Conservation (phyloP, 2,329 filamentous ascomycete species). For the Aureobasidium sp. region DNA sequence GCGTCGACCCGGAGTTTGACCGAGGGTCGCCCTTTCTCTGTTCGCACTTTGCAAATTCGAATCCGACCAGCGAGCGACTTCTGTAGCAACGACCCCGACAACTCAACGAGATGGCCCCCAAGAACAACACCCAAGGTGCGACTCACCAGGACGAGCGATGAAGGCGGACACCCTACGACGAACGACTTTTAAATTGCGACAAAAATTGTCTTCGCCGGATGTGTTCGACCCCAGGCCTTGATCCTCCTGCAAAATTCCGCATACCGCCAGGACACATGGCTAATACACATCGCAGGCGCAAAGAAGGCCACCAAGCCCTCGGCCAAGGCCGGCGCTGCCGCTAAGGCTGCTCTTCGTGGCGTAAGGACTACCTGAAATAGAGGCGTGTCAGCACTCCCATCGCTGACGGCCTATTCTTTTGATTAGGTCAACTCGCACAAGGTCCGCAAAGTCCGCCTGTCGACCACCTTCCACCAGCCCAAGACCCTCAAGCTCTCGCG, state of each 20-base stretch:
- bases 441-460: conserved; percentile 84
- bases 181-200: conserved; percentile 1
- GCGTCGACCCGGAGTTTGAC: background rate
- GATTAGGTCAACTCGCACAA: conserved; percentile 67
- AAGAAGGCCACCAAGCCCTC: conserved; percentile 50
- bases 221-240: conserved; percentile 10
- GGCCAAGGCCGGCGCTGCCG: conserved; percentile 78
- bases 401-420: conserved; percentile 44
- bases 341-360: conserved; percentile 93
- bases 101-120: conserved; percentile 32
- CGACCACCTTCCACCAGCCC: conserved; percentile 92
- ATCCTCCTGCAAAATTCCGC: conserved; percentile 12
- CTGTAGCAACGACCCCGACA: conserved; percentile 21
- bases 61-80: conserved; percentile 20
- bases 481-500: conserved; percentile 93
- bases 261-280: conserved; percentile 7
- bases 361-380: conserved; percentile 53
- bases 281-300: conserved; percentile 19
- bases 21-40: background rate
- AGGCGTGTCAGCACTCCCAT: conserved; percentile 43
- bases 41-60: background rate
- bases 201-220: conserved; percentile 6
- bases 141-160: conserved; percentile 5
- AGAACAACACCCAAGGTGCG: conserved; percentile 25
- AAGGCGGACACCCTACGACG: background rate